phyloP scores from a whole-genome alignment of 2,329 filamentous ascomycete genomes.

The Colletotrichum sp. region DNA sequence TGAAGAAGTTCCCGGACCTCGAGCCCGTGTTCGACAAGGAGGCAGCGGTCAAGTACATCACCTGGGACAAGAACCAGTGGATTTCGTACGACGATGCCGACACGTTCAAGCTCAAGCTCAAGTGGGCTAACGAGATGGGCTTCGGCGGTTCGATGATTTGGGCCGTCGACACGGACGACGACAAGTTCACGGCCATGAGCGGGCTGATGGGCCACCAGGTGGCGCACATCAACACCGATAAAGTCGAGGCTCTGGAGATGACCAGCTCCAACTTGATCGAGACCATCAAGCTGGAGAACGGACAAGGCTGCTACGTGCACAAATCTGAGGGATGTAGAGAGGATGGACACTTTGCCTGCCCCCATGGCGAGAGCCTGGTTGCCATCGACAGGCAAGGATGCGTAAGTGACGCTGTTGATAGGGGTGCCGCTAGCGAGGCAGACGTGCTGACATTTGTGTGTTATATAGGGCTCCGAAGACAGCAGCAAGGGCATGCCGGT shows the following conservation, averaged over 20 bases:
- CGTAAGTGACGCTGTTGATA: too few relatives aligned
- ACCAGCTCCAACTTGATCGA: too few relatives aligned
- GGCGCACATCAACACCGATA: background rate
- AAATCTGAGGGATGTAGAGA: too few relatives aligned
- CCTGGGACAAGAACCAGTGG: conserved; percentile 43
- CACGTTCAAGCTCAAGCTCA: background rate
- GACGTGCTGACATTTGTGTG: too few relatives aligned
- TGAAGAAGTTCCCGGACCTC: conserved; percentile 24
- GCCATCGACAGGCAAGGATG: too few relatives aligned
- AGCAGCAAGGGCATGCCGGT: too few relatives aligned
- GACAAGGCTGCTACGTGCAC: background rate
- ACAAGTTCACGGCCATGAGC: background rate
- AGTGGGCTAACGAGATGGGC: conserved; percentile 33
- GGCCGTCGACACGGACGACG: conserved; percentile 22
- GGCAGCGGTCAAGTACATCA: conserved; percentile 35
- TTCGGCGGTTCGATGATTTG: conserved; percentile 37
- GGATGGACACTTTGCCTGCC: too few relatives aligned
- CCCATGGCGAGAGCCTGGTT: too few relatives aligned
- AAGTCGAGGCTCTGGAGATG: too few relatives aligned
- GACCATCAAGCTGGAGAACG: background rate
- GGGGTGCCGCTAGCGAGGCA: rapidly evolving
- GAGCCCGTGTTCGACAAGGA: conserved; percentile 29
- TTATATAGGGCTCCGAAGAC: too few relatives aligned
- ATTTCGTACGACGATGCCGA: conserved; percentile 32
- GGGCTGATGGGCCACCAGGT: background rate